phyloP scores from a whole-genome alignment of 2,329 filamentous ascomycete genomes.

The Neopestalotiopsis rosae region DNA sequence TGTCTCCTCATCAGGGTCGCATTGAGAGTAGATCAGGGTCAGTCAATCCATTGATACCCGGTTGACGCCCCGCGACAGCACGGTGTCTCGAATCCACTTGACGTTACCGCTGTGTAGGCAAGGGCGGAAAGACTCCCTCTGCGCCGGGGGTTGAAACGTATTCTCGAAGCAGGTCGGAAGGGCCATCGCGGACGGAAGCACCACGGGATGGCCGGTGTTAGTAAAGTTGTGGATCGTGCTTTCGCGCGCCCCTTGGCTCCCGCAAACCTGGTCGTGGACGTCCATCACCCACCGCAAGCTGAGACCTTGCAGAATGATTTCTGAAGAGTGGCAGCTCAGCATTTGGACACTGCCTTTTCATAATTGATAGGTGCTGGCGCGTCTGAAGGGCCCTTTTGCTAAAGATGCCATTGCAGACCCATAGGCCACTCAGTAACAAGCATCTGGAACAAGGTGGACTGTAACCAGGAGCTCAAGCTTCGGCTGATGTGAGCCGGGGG shows the following conservation, averaged over 20 bases:
- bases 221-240: conserved; percentile 7
- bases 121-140: neutral
- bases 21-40: conserved; percentile 10
- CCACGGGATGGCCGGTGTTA: conserved; percentile 1
- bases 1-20: conserved; percentile 11
- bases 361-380: neutral
- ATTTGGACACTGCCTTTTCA: neutral
- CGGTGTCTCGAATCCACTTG: conserved; percentile 1
- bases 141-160: conserved; percentile 11
- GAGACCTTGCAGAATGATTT: neutral
- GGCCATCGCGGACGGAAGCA: neutral
- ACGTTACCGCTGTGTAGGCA: conserved; percentile 3
- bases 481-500: neutral
- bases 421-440: neutral
- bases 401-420: neutral
- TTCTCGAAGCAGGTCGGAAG: conserved; percentile 13
- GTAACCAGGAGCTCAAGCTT: neutral
- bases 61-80: neutral
- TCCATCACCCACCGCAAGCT: conserved; percentile 5
- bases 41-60: conserved; percentile 4
- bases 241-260: neutral
- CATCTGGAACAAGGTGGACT: neutral
- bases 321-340: neutral
- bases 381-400: neutral
- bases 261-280: conserved; percentile 3